Evolutionary conservation across 257 asterid species (phyloP).

Genomic region (Solanum sitiens): DNA sequence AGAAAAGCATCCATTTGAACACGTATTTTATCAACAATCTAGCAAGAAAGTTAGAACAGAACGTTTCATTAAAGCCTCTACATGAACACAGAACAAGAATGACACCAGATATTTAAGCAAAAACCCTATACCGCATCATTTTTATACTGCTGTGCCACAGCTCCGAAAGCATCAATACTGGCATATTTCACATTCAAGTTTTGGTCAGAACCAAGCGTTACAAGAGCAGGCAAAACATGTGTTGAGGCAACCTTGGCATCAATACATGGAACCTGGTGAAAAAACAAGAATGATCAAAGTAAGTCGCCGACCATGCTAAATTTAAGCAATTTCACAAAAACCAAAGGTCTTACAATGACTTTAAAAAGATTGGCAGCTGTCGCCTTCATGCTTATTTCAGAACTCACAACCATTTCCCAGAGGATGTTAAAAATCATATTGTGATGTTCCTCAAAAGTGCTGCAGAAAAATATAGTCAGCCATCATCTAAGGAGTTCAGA

Average conservation of each 20-base stretch:
- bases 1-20: conserved; percentile 99
- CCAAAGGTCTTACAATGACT: conserved; percentile 59
- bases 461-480: conserved; percentile 26
- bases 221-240: conserved; percentile 92
- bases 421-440: conserved; percentile 66
- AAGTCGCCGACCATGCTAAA: not conserved
- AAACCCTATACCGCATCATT: conserved; percentile 51
- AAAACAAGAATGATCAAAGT: not conserved
- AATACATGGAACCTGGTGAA: conserved; percentile 65
- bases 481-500: not conserved
- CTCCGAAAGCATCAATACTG: conserved; percentile 91
- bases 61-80: conserved; percentile 3
- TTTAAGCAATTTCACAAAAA: not conserved
- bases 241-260: conserved; percentile 82
- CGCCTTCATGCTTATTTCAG: conserved; percentile 56
- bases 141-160: conserved; percentile 95
- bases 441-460: conserved; percentile 80
- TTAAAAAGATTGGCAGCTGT: conserved; percentile 76
- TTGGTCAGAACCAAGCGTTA: conserved; percentile 98
- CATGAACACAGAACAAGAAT: not conserved
- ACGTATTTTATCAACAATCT: conserved; percentile 97
- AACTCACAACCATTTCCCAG: conserved; percentile 94
- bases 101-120: not conserved
- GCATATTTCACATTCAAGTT: conserved; percentile 82
- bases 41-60: conserved; percentile 14